Conservation (phyloP, 257 asterid genomes). For the Penstemon barbatus region DNA sequence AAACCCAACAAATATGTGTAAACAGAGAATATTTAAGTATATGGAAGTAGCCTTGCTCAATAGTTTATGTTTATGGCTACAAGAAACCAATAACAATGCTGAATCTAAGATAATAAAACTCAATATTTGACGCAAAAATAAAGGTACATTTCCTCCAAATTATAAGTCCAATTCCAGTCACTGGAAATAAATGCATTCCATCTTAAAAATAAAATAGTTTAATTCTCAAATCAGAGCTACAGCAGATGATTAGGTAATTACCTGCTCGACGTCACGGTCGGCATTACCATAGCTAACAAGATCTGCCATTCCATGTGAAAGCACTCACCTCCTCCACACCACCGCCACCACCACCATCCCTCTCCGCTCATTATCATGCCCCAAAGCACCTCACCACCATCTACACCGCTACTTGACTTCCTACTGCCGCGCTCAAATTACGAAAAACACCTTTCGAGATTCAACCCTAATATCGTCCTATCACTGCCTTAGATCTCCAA, state of each 20-base stretch:
- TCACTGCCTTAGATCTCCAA: conserved; percentile 35
- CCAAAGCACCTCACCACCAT: conserved; percentile 47
- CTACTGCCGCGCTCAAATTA: conserved; percentile 35
- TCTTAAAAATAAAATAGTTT: too few species aligned
- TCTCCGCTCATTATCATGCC: conserved; percentile 84
- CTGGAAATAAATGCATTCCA: not conserved
- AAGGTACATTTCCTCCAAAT: conserved; percentile 26
- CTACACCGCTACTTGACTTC: conserved; percentile 18
- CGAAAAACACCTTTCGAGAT: conserved; percentile 26
- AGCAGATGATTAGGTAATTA: not conserved
- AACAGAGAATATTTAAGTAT: too few species aligned
- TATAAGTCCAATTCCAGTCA: conserved; percentile 7
- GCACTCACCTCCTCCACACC: conserved; percentile 71
- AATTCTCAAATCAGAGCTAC: too few species aligned
- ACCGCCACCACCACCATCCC: conserved; percentile 61
- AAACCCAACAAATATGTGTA: too few species aligned
- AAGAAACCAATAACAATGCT: conserved; percentile 13
- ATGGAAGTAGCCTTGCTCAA: too few species aligned
- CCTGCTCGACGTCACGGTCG: conserved; percentile 89
- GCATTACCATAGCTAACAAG: conserved; percentile 83
- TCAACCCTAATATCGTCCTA: conserved; percentile 5
- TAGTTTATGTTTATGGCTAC: not conserved
- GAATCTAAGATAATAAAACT: conserved; percentile 9
- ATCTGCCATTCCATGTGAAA: conserved; percentile 99
- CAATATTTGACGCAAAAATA: not conserved